A percentile compares a stretch with the other conserved stretches of the same genome.
These are phyloP conservation scores for Opeltia flavorubescens DNA, from an alignment of 495 filamentous ascomycete genomes.

Conservation along the genomic window DNA sequence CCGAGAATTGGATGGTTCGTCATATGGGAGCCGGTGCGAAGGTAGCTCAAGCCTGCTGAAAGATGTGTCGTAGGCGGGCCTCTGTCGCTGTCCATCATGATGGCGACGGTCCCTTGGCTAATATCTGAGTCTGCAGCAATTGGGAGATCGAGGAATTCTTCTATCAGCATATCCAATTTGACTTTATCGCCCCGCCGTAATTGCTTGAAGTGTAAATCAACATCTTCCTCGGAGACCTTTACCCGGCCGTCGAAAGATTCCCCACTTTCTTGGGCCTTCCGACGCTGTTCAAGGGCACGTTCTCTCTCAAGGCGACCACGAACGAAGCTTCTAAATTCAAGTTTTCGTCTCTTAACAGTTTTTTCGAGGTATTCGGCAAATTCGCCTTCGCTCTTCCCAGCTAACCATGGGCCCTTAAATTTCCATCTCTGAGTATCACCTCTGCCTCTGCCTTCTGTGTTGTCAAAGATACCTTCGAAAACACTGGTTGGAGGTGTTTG, in stretches of 20 bases:
- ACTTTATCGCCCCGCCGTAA: slow-evolving; percentile 42
- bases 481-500: slow-evolving; percentile 23
- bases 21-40: slow-evolving; percentile 51
- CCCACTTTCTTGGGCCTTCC: slow-evolving; percentile 35
- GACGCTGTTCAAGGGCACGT: slow-evolving; percentile 26
- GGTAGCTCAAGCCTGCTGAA: slow-evolving; percentile 77
- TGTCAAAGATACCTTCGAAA: slow-evolving; percentile 35
- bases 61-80: slow-evolving; percentile 81
- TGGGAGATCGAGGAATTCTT: slow-evolving; percentile 36
- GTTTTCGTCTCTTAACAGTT: slow-evolving; percentile 41
- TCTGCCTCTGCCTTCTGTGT: slow-evolving; percentile 26
- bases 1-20: slow-evolving; percentile 76
- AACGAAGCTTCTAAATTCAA: slow-evolving; percentile 49
- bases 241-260: slow-evolving; percentile 22
- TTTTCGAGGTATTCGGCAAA: slow-evolving; percentile 54
- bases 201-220: slow-evolving; percentile 43
- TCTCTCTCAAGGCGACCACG: slow-evolving; percentile 28
- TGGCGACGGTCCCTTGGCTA: neutral
- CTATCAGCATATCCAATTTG: slow-evolving; percentile 29
- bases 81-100: slow-evolving; percentile 32
- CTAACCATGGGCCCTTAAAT: slow-evolving; percentile 69
- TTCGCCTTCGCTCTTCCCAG: slow-evolving; percentile 55
- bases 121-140: slow-evolving; percentile 4
- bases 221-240: slow-evolving; percentile 40
- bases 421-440: slow-evolving; percentile 46